Evolutionary conservation across 768 basidiomycete genomes (phyloP), one percentile per base, ranked within the genome.

Genomic region (Kondoa malvinella): DNA sequence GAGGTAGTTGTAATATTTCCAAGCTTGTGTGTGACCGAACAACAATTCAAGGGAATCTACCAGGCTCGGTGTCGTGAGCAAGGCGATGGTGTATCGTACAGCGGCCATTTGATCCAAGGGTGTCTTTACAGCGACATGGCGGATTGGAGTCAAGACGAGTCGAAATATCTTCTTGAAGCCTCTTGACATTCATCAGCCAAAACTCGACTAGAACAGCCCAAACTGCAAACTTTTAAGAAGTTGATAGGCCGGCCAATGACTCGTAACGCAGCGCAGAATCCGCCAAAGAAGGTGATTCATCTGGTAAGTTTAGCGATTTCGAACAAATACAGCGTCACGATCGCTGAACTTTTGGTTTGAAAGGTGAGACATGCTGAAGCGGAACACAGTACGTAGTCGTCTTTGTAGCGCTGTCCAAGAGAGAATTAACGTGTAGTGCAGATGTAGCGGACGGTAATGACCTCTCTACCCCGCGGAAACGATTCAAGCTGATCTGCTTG

Each of bases 321-420:
- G 21, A 50, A 50, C 40, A 21, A 50, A 50, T 8, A 50, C 21
- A 21, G n/a, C n/a, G n/a, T n/a, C 40, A 50, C 21, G 40, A 50
- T n/a, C 40, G 40, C 40, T 50, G 12, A 50, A 8, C 8, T 50
- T 50, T 21, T 21, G 8, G 40, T 50, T 29, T 25, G 8, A 12
- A 4, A 59, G 58, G 58, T 63, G 3, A 4, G 61, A 17, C 61
- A 63, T n/a, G 30, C 27, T 30, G 27, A 63, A 63, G 61, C 61
- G 21, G 27, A 63, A n/a, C 61, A 63, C 30, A 63, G 61, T 63
- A 17, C n/a, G 61, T n/a, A 8, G 29, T 27, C 16, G 8, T 14
- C 16, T 31, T 63, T 14, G 14, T 32, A 8, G 30, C 15, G 61
- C 57, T 63, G 12, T 27, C 16, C 61, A 63, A 32, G 33, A 15